Base-by-base conservation (phyloP, 2,329 filamentous ascomycete genomes). In the Stagonosporopsis rhizophila region DNA sequence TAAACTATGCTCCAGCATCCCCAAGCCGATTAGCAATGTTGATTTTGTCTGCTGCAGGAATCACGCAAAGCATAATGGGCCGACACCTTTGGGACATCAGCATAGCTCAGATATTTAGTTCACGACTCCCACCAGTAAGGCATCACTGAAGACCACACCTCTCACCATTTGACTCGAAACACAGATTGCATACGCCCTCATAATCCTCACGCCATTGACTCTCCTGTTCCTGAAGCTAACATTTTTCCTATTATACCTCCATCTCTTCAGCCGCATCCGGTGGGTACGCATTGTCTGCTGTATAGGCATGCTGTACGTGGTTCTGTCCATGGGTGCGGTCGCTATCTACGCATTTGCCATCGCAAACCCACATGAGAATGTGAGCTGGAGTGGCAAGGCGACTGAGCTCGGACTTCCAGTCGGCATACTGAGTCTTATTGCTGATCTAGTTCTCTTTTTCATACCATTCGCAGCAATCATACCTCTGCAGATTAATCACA, bases 201-300 rank as follows among this genome's bases (percentile, higher is more conserved):
- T 41, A 5, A 34, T 27, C 7, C 32, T 56, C 5, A 15, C 32
- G 5, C 47, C 47, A 5, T 41, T 37, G 35, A 39, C 25, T 5
- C 48, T 49, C 4, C 27, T 49, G 0, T 58, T 58, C 19, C 38
- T 58, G 30, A 53, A 58, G 25, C 35, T n/a, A 2, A 53, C 49
- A 1, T 58, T 58, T 25, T 58, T 58, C 25, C 14, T 58, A 2
- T 27, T 53, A 27, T 58, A 58, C 34, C 49, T 53, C 17, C 35
- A 46, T 14, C n/a, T 58, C 8, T 58, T 58, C 27, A n/a, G 19
- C 15, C 49, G 45, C 9, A 47, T 58, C 8, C 49, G 44, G 9
- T 58, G 55, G 49, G 34, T 38, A 17, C 27, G 34, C 14, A 44
- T 58, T 4, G 25, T 44, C 38, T 49, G 44, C 15, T 58, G 49